Conservation (phyloP, 106 monocot genomes). For the Acorus calamus region DNA sequence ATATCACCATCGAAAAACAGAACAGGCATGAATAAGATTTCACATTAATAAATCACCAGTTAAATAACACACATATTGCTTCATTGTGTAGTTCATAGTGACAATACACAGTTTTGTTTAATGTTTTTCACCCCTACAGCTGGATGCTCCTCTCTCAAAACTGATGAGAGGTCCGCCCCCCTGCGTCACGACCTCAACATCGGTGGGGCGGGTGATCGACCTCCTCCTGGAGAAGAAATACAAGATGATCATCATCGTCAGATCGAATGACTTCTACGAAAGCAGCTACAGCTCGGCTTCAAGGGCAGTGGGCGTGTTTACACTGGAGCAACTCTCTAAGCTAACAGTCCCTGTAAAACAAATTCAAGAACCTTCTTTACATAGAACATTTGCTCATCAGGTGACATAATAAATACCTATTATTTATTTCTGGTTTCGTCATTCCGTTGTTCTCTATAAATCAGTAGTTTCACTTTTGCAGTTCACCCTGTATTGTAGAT, state of each 20-base stretch:
- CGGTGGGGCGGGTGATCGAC: conserved; percentile 56
- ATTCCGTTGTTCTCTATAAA: no score
- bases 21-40: no score
- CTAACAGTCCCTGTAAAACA: conserved; percentile 8
- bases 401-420: no score
- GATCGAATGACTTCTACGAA: conserved; percentile 32
- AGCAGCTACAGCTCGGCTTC: conserved; percentile 41
- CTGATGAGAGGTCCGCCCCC: conserved; percentile 54
- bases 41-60: no score
- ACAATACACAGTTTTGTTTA: neutral
- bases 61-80: no score
- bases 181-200: conserved; percentile 50
- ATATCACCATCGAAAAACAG: no score
- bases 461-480: no score
- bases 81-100: neutral
- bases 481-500: no score
- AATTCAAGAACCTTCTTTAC: neutral
- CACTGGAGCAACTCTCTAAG: conserved; percentile 29
- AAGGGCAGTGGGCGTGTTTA: conserved; percentile 55
- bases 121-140: conserved; percentile 19
- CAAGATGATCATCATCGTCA: conserved; percentile 49
- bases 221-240: conserved; percentile 60
- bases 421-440: no score
- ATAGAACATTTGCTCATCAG: no score
- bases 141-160: conserved; percentile 49